A percentile compares a stretch with the other conserved stretches of the same genome.
These are phyloP conservation scores for Saturnispora dispora DNA, from an alignment of 805 yeast species.

Conservation along the genomic window DNA sequence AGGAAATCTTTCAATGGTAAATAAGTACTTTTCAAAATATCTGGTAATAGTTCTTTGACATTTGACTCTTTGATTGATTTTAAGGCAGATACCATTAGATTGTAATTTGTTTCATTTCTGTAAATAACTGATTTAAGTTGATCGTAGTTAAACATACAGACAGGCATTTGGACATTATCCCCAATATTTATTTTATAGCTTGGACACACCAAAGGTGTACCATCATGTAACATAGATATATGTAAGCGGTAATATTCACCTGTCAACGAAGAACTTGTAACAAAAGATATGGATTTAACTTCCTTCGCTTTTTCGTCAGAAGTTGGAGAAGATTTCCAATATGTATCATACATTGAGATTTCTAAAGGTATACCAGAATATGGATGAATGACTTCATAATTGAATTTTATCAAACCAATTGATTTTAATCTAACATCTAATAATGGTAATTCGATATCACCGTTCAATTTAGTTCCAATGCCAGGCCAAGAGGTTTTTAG, in stretches of 20 bases:
- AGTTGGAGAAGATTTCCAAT: slow-evolving; percentile 85
- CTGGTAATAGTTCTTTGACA: slow-evolving; percentile 31
- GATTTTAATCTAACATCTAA: slow-evolving; percentile 73
- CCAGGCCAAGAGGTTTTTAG: slow-evolving; percentile 32
- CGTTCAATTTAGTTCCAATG: slow-evolving; percentile 31
- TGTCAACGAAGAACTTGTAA: slow-evolving; percentile 81
- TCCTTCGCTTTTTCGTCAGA: slow-evolving; percentile 15
- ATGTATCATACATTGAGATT: slow-evolving; percentile 87
- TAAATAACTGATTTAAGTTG: slow-evolving; percentile 30
- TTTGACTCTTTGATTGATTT: slow-evolving; percentile 10
- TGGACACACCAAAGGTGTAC: slow-evolving; percentile 79
- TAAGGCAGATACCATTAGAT: slow-evolving; percentile 14
- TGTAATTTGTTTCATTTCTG: slow-evolving; percentile 12
- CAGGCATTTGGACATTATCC: slow-evolving; percentile 44
- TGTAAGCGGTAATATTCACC: slow-evolving; percentile 69
- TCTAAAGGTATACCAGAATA: slow-evolving; percentile 77
- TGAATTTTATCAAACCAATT: slow-evolving; percentile 72
- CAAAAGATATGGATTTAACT: slow-evolving; percentile 48
- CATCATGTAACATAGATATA: slow-evolving; percentile 69
- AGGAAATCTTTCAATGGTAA: slow-evolving; percentile 56
- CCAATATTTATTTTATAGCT: slow-evolving; percentile 41
- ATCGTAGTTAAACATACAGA: slow-evolving; percentile 47
- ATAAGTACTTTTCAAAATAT: slow-evolving; percentile 38
- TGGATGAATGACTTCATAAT: slow-evolving; percentile 81
- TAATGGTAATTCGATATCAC: slow-evolving; percentile 52